Conservation (phyloP, 257 asterid genomes). For the Cinchona pubescens region DNA sequence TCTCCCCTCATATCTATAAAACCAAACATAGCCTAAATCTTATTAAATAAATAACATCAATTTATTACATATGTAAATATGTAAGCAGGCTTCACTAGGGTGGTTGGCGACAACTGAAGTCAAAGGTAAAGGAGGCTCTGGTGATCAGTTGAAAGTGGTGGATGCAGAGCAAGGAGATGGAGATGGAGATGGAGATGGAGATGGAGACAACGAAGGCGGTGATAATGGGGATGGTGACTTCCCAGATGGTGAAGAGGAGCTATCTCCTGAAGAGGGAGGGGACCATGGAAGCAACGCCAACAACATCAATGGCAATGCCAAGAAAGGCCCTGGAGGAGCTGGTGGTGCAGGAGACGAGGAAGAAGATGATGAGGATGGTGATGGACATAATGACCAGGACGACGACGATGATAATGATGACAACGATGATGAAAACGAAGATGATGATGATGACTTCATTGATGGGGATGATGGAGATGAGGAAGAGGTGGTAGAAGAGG, state of each 20-base stretch:
- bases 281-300: constrained; percentile 33
- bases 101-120: constrained; percentile 24
- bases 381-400: constrained; percentile 3
- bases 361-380: constrained; percentile 30
- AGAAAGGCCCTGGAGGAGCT: constrained; percentile 30
- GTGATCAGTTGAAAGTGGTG: constrained; percentile 27
- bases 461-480: constrained; percentile 30
- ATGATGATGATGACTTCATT: constrained; percentile 19
- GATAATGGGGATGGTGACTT: constrained; percentile 31
- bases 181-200: constrained; percentile 42
- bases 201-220: constrained; percentile 23
- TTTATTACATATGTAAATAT: too few species aligned
- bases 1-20: too few species aligned
- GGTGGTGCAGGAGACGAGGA: constrained; percentile 30
- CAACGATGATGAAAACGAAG: constrained; percentile 22
- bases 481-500: constrained; percentile 34
- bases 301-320: constrained; percentile 38
- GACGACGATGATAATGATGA: constrained; percentile 26
- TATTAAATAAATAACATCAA: too few species aligned
- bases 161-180: constrained; percentile 35
- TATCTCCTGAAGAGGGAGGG: constrained; percentile 40
- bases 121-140: constrained; percentile 19
- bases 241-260: constrained; percentile 40
- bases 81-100: too few species aligned
- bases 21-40: too few species aligned